Conservation (phyloP, 1,284 basidiomycete genomes). For the Rhodotorula sp. region DNA sequence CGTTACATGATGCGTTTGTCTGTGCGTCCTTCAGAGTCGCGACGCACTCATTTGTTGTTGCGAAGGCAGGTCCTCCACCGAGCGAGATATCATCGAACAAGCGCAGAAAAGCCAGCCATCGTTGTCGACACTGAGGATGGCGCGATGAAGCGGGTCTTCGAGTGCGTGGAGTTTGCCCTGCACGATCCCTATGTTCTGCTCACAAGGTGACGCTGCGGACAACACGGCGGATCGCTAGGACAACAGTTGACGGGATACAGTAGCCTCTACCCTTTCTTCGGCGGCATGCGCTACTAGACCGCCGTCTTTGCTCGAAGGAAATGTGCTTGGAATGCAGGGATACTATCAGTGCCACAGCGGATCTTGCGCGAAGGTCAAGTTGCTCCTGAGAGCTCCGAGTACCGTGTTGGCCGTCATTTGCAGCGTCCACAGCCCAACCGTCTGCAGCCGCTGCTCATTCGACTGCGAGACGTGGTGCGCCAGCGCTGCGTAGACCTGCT, state of each 20-base stretch:
- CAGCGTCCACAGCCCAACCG: slow-evolving; percentile 77
- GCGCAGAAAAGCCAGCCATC: background rate
- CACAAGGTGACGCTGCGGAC: background rate
- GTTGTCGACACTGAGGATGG: background rate
- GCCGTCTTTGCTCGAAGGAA: background rate
- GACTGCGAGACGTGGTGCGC: slow-evolving; percentile 84
- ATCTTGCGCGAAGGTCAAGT: slow-evolving; percentile 50
- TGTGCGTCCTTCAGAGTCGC: too few species aligned
- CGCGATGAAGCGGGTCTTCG: background rate
- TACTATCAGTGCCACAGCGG: background rate
- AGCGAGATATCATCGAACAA: background rate
- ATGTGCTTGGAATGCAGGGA: background rate
- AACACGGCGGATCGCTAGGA: background rate
- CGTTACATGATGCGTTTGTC: background rate
- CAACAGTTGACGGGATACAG: background rate
- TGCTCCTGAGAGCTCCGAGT: slow-evolving; percentile 59
- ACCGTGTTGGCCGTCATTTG: slow-evolving; percentile 69
- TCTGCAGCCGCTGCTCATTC: slow-evolving; percentile 79
- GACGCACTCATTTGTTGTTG: background rate
- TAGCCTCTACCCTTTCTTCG: too few species aligned
- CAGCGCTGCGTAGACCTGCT: slow-evolving; percentile 83
- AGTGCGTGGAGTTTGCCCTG: background rate
- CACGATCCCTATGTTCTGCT: background rate
- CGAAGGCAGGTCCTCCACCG: too few species aligned
- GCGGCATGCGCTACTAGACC: too few species aligned